phyloP scores from a whole-genome alignment of 1,284 basidiomycete species.

The Marasmius tenuissimus region DNA sequence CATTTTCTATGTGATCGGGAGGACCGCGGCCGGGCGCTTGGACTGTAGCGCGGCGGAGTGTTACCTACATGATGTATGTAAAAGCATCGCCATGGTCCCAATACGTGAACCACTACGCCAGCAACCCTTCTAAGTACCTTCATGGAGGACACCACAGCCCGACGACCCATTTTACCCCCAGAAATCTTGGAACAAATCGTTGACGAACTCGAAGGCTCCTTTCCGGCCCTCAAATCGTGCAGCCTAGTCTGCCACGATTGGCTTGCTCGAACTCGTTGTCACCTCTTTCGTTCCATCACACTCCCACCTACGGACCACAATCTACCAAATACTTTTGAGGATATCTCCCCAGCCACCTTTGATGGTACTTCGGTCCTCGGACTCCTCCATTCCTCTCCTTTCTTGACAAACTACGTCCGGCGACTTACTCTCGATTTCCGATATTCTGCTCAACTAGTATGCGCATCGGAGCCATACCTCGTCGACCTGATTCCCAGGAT shows the following conservation, averaged over 20 bases:
- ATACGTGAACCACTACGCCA: background rate
- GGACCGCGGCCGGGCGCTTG: background rate
- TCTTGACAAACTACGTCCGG: background rate
- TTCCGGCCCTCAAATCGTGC: background rate
- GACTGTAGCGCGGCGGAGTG: background rate
- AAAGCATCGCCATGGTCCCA: background rate
- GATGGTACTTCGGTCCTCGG: background rate
- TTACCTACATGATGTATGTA: background rate
- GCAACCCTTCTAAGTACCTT: background rate
- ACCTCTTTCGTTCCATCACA: background rate
- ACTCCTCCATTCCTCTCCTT: background rate
- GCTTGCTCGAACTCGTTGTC: background rate
- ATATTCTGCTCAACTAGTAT: background rate
- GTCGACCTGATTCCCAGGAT: background rate
- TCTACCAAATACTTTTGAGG: background rate
- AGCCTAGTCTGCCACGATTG: background rate
- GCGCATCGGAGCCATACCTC: background rate
- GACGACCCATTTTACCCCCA: background rate
- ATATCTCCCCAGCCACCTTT: background rate
- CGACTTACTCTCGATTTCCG: constrained; percentile 1
- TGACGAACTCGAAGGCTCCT: background rate
- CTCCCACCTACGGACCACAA: background rate
- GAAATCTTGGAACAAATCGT: background rate
- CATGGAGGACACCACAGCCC: background rate
- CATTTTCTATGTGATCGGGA: background rate